phyloP scores from a whole-genome alignment of 2,329 filamentous ascomycete species.

The Pseudovirgaria hyperparasitica region DNA sequence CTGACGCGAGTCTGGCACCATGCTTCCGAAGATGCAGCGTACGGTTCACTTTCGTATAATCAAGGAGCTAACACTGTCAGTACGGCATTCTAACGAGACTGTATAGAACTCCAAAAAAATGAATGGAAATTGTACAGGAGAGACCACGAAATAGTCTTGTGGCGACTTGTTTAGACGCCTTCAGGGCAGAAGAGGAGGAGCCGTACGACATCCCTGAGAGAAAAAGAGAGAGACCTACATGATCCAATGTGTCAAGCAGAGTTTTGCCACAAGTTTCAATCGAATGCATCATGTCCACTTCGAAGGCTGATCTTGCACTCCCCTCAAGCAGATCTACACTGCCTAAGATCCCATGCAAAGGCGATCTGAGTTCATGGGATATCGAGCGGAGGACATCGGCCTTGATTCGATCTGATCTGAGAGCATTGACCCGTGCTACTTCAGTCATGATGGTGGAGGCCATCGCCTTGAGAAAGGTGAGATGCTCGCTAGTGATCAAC shows the following conservation, averaged over 20 bases:
- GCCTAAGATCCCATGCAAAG: constrained; percentile 47
- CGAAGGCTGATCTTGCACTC: constrained; percentile 17
- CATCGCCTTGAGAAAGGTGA: constrained; percentile 25
- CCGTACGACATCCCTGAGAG: not conserved
- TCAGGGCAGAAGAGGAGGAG: no score
- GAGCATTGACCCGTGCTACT: constrained; percentile 24
- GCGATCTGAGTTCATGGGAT: constrained; percentile 48
- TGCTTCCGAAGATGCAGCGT: not conserved
- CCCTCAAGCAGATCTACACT: constrained; percentile 22
- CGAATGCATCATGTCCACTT: constrained; percentile 28
- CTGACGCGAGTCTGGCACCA: constrained; percentile 1
- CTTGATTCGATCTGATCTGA: constrained; percentile 33
- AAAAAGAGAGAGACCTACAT: constrained; percentile 13
- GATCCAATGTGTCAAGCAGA: constrained; percentile 28
- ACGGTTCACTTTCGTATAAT: constrained; percentile 15
- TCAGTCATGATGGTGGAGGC: constrained; percentile 27
- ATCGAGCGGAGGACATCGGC: constrained; percentile 47
- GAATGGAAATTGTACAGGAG: no score
- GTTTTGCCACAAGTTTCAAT: constrained; percentile 27
- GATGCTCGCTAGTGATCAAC: constrained; percentile 23
- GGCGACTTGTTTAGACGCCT: no score
- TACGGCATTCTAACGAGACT: no score
- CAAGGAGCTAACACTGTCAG: constrained; percentile 9
- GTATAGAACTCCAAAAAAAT: no score
- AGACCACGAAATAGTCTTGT: no score